A percentile compares a stretch with the other conserved stretches of the same genome.
Conservation (phyloP, 345 rosid genomes). For the Tarenaya hassleriana region DNA sequence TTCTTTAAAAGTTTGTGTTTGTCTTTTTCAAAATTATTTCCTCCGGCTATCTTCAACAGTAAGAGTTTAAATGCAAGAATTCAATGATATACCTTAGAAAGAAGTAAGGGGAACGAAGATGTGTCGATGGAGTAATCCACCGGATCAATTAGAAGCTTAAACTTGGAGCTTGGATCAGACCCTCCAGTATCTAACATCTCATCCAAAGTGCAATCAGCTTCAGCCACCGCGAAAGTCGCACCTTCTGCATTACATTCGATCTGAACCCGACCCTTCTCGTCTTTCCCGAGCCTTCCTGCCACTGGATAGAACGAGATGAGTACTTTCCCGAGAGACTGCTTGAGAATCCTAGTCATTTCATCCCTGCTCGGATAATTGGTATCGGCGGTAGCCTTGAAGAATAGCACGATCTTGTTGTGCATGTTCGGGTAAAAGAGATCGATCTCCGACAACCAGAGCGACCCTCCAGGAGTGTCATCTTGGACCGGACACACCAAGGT, state of each 20-base stretch:
- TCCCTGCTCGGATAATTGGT: slow-evolving; percentile 17
- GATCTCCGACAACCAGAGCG: slow-evolving; percentile 23
- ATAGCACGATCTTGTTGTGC: slow-evolving; percentile 13
- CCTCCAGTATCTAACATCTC: slow-evolving; percentile 19
- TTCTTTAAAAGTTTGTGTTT: too few species aligned
- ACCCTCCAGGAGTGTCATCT: slow-evolving; percentile 22
- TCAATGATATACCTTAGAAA: slow-evolving; percentile 33
- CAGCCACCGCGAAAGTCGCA: slow-evolving; percentile 28
- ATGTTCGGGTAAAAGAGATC: slow-evolving; percentile 14
- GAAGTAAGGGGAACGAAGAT: slow-evolving; percentile 25
- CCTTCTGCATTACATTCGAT: slow-evolving; percentile 31
- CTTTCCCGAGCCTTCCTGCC: slow-evolving; percentile 30
- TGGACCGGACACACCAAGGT: slow-evolving; percentile 17
- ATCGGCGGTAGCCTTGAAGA: slow-evolving; percentile 24
- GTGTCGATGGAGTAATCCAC: slow-evolving; percentile 20
- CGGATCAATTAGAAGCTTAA: slow-evolving; percentile 19
- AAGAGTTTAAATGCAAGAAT: too few species aligned
- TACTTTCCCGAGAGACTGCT: slow-evolving; percentile 26
- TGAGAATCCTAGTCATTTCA: slow-evolving; percentile 14
- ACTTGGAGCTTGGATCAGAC: slow-evolving; percentile 14
- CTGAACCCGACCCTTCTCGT: slow-evolving; percentile 26
- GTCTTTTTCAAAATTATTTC: too few species aligned
- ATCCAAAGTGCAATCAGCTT: slow-evolving; percentile 13
- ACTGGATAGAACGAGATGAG: slow-evolving; percentile 34
- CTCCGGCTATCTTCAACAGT: too few species aligned